Conservation (phyloP, 2,329 filamentous ascomycete species). For the Immersiporthe knoxdaviesiana region DNA sequence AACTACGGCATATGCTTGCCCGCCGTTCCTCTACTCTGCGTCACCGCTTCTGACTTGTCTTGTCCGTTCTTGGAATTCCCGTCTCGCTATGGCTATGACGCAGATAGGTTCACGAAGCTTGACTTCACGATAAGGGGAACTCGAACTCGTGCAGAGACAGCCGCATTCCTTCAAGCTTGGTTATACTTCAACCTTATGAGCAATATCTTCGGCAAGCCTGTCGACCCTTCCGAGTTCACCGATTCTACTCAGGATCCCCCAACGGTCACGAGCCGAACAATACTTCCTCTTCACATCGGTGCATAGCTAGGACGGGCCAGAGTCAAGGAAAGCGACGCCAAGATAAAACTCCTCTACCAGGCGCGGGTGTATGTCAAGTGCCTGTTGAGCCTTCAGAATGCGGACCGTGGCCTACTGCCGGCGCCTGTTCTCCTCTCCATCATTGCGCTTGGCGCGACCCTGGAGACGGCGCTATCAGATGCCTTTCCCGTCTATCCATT, state of each 20-base stretch:
- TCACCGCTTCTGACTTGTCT: background rate
- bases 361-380: background rate
- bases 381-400: background rate
- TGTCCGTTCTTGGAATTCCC: background rate
- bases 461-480: conserved; percentile 1
- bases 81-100: background rate
- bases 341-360: background rate
- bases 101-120: background rate
- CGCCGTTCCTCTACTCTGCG: background rate
- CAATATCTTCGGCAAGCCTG: background rate
- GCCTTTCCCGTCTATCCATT: background rate
- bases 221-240: background rate
- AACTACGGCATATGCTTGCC: conserved; percentile 4
- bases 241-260: background rate
- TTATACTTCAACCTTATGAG: background rate
- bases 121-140: background rate
- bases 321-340: background rate
- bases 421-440: conserved; percentile 6
- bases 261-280: background rate
- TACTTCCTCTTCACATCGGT: background rate
- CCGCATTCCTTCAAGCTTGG: background rate
- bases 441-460: background rate
- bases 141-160: background rate
- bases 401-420: background rate
- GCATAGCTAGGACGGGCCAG: background rate